Conservation (phyloP, 768 basidiomycete genomes). For the Cystobasidium onofrii region DNA sequence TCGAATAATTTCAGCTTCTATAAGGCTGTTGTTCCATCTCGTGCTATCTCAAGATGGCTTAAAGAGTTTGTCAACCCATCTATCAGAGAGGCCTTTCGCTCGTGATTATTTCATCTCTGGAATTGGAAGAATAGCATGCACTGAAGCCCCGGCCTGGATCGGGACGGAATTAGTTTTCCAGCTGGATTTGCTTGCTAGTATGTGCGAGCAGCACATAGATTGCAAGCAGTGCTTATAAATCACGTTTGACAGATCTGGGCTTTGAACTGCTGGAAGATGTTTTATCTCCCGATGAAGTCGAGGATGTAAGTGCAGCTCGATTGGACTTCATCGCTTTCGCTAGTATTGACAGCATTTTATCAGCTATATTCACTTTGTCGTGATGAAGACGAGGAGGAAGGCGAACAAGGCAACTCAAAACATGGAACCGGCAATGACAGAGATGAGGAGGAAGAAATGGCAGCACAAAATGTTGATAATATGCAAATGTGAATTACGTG, state of each 20-base stretch:
- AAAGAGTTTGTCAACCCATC: not conserved
- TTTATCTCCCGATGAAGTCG: constrained; percentile 17
- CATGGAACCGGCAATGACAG: not conserved
- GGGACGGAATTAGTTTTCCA: not conserved
- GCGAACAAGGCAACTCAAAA: not conserved
- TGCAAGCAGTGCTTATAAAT: no score
- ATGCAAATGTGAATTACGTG: not conserved
- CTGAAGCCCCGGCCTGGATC: constrained; percentile 9
- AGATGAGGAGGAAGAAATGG: not conserved
- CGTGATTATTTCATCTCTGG: constrained; percentile 20
- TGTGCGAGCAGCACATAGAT: not conserved
- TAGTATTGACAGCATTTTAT: not conserved
- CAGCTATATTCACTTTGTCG: constrained; percentile 25
- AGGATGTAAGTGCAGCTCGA: not conserved
- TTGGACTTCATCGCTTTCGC: not conserved
- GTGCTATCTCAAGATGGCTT: constrained; percentile 3
- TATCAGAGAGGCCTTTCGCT: not conserved
- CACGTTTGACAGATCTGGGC: not conserved
- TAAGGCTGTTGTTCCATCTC: constrained; percentile 1
- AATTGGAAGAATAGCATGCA: constrained; percentile 4
- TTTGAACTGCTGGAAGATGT: constrained; percentile 18
- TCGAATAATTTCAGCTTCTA: not conserved
- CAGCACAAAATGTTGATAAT: not conserved
- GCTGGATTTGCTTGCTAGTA: constrained; percentile 1
- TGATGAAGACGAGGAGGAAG: constrained; percentile 15